These are phyloP conservation scores for Melaleuca alternifolia DNA, from an alignment of 345 rosid species.

Conservation along the genomic window DNA sequence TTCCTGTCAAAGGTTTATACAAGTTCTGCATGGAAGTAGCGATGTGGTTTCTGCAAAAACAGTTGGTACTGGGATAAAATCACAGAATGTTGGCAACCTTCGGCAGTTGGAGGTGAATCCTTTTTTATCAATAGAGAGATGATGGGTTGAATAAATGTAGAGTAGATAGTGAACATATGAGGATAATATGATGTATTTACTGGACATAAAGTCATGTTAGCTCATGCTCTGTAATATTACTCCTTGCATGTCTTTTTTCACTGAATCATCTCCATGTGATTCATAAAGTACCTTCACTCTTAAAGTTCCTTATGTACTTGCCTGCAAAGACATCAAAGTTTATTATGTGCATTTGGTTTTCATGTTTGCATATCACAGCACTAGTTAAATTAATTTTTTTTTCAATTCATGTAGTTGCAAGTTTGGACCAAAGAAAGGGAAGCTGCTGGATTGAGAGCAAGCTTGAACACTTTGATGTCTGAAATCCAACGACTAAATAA, in stretches of 20 bases:
- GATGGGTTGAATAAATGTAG: background rate
- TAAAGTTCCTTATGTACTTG: background rate
- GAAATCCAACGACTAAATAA: constrained; percentile 73
- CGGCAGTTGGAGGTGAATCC: constrained; percentile 67
- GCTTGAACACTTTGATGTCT: constrained; percentile 70
- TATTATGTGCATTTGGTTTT: background rate
- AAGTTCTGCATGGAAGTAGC: constrained; percentile 61
- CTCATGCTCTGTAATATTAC: background rate
- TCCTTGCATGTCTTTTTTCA: background rate
- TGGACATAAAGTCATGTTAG: background rate
- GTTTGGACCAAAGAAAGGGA: constrained; percentile 96
- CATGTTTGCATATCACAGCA: background rate
- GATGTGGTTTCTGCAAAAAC: constrained; percentile 46
- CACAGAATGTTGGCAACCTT: constrained; percentile 59
- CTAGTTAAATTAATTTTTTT: background rate
- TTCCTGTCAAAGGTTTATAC: constrained; percentile 54
- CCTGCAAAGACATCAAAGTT: background rate
- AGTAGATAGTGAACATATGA: background rate
- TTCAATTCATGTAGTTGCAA: constrained; percentile 49
- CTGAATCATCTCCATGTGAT: background rate
- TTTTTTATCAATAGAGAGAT: background rate
- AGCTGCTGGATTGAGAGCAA: constrained; percentile 74
- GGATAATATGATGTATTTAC: background rate
- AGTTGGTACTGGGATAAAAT: constrained; percentile 36
- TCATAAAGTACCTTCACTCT: background rate